Conservation (phyloP, 768 basidiomycete species). For the Rhizopogon salebrosus region DNA sequence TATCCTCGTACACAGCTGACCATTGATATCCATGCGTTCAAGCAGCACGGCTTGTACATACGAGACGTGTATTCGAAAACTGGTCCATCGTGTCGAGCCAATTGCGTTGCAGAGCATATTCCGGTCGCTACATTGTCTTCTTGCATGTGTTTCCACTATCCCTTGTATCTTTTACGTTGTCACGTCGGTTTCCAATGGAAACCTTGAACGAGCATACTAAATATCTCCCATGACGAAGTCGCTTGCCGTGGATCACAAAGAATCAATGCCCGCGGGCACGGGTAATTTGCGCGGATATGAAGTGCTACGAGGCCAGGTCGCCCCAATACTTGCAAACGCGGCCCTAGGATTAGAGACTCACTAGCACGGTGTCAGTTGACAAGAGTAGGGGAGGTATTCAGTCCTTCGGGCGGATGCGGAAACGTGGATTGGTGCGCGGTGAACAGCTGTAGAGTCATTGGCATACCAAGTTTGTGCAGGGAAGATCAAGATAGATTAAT, state of each 20-base stretch:
- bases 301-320: conserved; percentile 6
- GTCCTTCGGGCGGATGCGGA: background rate
- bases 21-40: no score
- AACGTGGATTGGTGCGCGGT: background rate
- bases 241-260: conserved; percentile 17
- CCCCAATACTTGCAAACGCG: background rate
- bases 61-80: no score
- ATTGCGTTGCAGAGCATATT: background rate
- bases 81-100: background rate
- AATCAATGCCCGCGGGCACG: conserved; percentile 21
- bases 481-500: background rate
- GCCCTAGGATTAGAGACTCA: background rate
- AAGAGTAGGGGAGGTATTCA: background rate
- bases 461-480: background rate
- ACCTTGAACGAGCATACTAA: conserved; percentile 13
- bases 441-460: background rate
- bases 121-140: background rate
- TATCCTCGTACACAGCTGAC: no score
- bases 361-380: background rate
- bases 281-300: conserved; percentile 27
- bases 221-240: conserved; percentile 22
- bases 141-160: background rate
- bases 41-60: no score
- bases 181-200: conserved; percentile 19
- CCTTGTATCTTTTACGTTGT: conserved; percentile 3